These are phyloP conservation scores for Citeromyces nyonsensis DNA, from an alignment of 805 yeast genomes.

Conservation along the genomic window DNA sequence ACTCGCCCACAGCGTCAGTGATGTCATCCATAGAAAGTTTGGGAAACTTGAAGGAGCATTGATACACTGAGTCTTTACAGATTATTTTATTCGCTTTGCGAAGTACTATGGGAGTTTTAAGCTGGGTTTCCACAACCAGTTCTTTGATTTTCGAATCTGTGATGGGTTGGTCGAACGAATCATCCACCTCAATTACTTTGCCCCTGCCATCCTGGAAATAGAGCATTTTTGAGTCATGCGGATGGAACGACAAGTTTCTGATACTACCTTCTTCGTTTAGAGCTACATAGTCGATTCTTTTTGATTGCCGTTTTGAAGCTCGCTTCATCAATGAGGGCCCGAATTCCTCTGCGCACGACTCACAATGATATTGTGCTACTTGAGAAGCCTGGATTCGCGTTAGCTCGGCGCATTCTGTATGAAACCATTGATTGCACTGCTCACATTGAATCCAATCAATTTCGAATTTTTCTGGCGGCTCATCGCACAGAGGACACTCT, in stretches of 20 bases:
- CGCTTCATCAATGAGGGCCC: constrained; percentile 39
- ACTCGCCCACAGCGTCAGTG: constrained; percentile 44
- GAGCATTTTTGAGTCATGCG: constrained; percentile 24
- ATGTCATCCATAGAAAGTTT: constrained; percentile 39
- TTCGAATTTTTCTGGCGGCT: constrained; percentile 4
- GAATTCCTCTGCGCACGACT: constrained; percentile 20
- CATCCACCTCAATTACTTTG: background rate
- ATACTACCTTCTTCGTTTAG: constrained; percentile 41
- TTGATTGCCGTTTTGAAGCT: constrained; percentile 32
- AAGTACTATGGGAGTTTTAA: constrained; percentile 15
- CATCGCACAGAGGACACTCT: constrained; percentile 8
- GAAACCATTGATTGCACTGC: constrained; percentile 38
- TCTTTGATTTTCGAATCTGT: constrained; percentile 10
- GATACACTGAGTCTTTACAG: constrained; percentile 1
- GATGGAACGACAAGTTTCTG: no score
- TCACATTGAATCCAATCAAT: constrained; percentile 44
- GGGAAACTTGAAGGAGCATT: constrained; percentile 23
- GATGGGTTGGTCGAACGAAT: constrained; percentile 3
- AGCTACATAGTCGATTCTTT: constrained; percentile 65
- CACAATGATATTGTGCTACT: constrained; percentile 40
- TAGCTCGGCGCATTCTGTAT: constrained; percentile 28
- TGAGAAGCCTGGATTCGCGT: constrained; percentile 17
- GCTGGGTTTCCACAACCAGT: constrained; percentile 11
- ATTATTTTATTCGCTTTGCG: constrained; percentile 7
- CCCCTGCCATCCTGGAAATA: constrained; percentile 9